Percentiles rank a stretch among this genome's conserved stretches.
Evolutionary conservation across 192 early-diverging fungal species (phyloP).

Genomic region (Thoreauomyces humboldtii): DNA sequence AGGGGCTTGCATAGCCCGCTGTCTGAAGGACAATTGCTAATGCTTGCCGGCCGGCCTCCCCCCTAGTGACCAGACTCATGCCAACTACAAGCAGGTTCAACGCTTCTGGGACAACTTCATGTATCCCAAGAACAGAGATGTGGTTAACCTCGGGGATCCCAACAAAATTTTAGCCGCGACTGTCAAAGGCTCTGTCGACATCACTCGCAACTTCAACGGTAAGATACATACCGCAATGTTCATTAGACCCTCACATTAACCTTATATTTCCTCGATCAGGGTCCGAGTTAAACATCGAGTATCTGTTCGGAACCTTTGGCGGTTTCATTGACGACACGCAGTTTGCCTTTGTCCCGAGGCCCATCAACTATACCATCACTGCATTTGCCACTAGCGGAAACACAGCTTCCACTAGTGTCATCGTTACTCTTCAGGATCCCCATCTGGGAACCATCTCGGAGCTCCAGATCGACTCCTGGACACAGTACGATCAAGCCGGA

Average conservation of each 20-base stretch:
- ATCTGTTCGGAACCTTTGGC: neutral
- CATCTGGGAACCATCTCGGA: neutral
- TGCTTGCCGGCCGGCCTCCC: too few species aligned
- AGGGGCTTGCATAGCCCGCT: too few species aligned
- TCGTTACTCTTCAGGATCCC: neutral
- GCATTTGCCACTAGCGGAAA: neutral
- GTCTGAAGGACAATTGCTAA: too few species aligned
- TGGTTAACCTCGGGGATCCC: neutral
- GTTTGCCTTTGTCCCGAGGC: neutral
- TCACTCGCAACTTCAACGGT: conserved; percentile 2
- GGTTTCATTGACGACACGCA: neutral
- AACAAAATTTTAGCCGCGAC: neutral
- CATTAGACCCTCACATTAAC: too few species aligned
- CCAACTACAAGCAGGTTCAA: neutral
- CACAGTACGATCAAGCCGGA: neutral
- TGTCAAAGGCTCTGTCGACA: conserved; percentile 6
- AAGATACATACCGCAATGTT: too few species aligned
- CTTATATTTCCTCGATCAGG: too few species aligned
- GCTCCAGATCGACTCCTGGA: neutral
- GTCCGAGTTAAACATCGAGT: conserved; percentile 7
- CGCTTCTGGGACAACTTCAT: conserved; percentile 7
- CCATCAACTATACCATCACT: conserved; percentile 1
- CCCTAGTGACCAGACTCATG: neutral
- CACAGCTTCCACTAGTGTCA: neutral
- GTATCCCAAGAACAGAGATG: neutral